Evolutionary conservation across 108 stramenopile species (phyloP).

Genomic region (Thalassiosira profunda): DNA sequence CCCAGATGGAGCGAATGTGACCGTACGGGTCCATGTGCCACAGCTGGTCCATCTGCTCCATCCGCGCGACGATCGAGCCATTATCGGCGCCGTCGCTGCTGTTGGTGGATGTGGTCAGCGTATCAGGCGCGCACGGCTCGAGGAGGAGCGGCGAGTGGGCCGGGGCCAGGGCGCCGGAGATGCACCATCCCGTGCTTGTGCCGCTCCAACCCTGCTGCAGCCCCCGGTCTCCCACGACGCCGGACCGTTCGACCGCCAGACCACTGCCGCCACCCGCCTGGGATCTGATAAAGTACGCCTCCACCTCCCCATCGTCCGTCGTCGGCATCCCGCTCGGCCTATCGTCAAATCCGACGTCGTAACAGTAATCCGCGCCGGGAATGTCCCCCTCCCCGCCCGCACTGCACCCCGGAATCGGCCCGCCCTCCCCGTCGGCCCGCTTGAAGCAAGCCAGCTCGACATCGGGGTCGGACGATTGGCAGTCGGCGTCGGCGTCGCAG

Average conservation of each 20-base stretch:
- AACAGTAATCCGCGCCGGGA: slow-evolving; percentile 44
- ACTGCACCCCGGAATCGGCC: slow-evolving; percentile 34
- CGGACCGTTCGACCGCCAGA: too few relatives aligned
- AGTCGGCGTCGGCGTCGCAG: slow-evolving; percentile 62
- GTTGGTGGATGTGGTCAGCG: background rate
- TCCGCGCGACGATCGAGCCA: background rate
- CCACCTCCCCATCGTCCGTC: background rate
- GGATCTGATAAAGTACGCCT: slow-evolving; percentile 18
- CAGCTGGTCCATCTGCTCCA: slow-evolving; percentile 52
- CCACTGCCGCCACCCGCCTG: background rate
- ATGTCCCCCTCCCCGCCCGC: slow-evolving; percentile 39
- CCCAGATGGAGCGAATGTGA: slow-evolving; percentile 29
- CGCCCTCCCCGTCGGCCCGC: slow-evolving; percentile 25
- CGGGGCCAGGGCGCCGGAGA: slow-evolving; percentile 40
- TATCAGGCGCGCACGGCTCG: slow-evolving; percentile 20
- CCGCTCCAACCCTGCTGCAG: background rate
- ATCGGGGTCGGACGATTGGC: slow-evolving; percentile 30
- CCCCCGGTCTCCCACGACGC: background rate
- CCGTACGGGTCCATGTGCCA: slow-evolving; percentile 41
- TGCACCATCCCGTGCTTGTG: slow-evolving; percentile 21
- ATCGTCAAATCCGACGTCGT: background rate
- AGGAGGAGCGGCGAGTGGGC: slow-evolving; percentile 41
- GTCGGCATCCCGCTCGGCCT: background rate
- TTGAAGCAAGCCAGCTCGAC: slow-evolving; percentile 20
- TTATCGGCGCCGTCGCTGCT: background rate